Percentiles rank a stretch among this genome's conserved stretches.
Evolutionary conservation across 2,329 filamentous ascomycete genomes (phyloP).

Genomic region (Colletotrichum sp.): DNA sequence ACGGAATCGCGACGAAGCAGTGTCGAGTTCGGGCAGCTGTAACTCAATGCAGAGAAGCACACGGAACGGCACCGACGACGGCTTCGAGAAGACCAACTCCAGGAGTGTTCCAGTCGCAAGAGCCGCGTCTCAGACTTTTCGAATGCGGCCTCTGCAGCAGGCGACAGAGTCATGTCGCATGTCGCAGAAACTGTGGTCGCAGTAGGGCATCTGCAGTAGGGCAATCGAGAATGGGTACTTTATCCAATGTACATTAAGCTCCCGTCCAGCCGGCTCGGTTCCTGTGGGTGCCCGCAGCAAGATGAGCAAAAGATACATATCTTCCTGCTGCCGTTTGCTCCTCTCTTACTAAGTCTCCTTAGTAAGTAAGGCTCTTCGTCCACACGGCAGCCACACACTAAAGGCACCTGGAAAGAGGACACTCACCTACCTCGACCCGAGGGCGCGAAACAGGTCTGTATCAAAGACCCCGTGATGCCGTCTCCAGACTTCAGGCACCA

Average conservation of each 20-base stretch:
- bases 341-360: not conserved
- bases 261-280: conserved; percentile 1
- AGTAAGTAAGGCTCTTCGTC: not conserved
- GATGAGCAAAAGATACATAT: not conserved
- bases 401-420: not conserved
- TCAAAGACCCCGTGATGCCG: not conserved
- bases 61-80: not conserved
- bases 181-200: not conserved
- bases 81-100: not conserved
- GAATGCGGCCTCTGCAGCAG: not conserved
- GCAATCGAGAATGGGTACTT: not conserved
- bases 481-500: not conserved
- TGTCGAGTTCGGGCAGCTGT: not conserved
- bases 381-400: not conserved
- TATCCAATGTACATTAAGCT: not conserved
- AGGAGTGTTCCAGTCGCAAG: not conserved
- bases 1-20: not conserved
- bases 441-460: not conserved
- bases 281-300: not conserved
- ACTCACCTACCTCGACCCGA: not conserved
- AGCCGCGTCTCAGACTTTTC: not conserved
- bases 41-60: not conserved
- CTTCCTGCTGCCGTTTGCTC: not conserved
- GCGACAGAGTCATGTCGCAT: conserved; percentile 5
- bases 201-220: not conserved